Conservation (phyloP, 345 rosid genomes). For the Balakata baccata region DNA sequence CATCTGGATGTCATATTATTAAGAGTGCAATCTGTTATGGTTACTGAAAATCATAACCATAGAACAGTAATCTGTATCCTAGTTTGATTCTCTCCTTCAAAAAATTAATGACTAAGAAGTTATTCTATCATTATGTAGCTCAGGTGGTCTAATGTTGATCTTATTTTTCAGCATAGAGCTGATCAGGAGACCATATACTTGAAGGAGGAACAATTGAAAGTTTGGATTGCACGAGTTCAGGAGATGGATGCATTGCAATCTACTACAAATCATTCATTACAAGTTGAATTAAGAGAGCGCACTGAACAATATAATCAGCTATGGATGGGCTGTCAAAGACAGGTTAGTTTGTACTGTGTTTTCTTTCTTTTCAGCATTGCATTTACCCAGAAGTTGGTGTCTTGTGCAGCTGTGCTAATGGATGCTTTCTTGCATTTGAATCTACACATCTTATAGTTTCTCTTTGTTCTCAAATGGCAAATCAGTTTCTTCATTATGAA, state of each 20-base stretch:
- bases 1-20: background rate
- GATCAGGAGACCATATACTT: constrained; percentile 77
- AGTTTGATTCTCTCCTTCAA: background rate
- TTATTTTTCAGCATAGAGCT: constrained; percentile 68
- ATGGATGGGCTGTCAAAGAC: constrained; percentile 91
- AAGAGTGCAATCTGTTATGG: background rate
- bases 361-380: background rate
- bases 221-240: constrained; percentile 79
- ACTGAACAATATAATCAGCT: constrained; percentile 86
- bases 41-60: background rate
- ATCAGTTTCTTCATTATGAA: background rate
- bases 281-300: constrained; percentile 79
- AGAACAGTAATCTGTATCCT: background rate
- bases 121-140: background rate
- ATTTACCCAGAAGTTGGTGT: constrained; percentile 4
- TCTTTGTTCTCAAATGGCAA: background rate
- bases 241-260: constrained; percentile 88
- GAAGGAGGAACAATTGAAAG: constrained; percentile 87
- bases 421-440: background rate
- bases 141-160: constrained; percentile 20
- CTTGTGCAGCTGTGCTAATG: background rate
- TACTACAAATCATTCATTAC: constrained; percentile 63
- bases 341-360: constrained; percentile 49
- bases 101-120: background rate
- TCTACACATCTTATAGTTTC: background rate